These are phyloP conservation scores for Phytopythium ostracodes DNA, from an alignment of 352 stramenopile species.

Conservation along the genomic window DNA sequence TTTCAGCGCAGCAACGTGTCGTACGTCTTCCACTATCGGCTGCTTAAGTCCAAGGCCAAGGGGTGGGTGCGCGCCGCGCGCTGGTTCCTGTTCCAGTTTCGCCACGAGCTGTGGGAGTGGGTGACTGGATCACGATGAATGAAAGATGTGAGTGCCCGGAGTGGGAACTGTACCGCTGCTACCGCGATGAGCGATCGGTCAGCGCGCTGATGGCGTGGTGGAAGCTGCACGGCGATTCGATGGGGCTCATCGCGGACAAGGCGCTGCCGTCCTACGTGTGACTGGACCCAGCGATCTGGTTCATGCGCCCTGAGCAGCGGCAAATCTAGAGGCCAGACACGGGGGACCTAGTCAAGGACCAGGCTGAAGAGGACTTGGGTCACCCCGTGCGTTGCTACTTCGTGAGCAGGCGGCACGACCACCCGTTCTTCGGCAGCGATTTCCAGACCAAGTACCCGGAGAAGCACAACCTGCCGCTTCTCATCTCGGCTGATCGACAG, in stretches of 20 bases:
- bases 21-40: constrained; percentile 1
- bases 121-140: constrained; percentile 3
- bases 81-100: constrained; percentile 3
- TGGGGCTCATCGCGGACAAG: neutral
- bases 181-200: neutral
- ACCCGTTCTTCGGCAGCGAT: neutral
- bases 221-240: neutral
- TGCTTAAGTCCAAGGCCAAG: neutral
- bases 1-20: neutral
- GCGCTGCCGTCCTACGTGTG: neutral
- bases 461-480: neutral
- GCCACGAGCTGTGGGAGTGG: constrained; percentile 6
- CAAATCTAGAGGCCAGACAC: neutral
- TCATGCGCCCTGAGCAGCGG: neutral
- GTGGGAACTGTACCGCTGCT: neutral
- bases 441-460: neutral
- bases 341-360: neutral
- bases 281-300: constrained; percentile 3
- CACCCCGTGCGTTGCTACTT: neutral
- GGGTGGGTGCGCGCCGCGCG: neutral
- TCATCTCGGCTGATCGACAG: neutral
- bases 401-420: neutral
- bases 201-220: neutral
- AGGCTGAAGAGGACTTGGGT: neutral
- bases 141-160: neutral